These are phyloP conservation scores for Pseudogymnoascus sp. DNA, from an alignment of 2,329 filamentous ascomycete genomes.

Conservation along the genomic window DNA sequence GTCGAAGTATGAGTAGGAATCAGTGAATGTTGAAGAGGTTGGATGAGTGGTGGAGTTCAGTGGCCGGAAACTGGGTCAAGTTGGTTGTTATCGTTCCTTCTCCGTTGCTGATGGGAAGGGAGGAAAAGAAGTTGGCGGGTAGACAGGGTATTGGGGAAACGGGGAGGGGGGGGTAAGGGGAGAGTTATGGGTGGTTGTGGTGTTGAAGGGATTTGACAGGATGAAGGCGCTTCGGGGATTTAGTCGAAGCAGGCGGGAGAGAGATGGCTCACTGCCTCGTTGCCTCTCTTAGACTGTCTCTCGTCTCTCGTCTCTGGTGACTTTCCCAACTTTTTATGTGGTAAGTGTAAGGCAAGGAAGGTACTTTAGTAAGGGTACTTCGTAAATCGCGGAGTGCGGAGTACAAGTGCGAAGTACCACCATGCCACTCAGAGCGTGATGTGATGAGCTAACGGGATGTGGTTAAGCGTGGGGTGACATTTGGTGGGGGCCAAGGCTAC, in stretches of 20 bases:
- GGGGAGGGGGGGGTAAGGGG: neutral
- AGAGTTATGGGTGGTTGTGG: neutral
- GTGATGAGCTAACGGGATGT: neutral
- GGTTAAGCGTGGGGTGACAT: neutral
- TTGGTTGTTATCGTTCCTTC: neutral
- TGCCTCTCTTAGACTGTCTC: neutral
- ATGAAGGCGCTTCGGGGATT: neutral
- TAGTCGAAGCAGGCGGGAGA: neutral
- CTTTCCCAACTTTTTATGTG: neutral
- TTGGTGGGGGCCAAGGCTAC: neutral
- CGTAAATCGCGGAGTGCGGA: neutral
- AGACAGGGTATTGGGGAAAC: neutral
- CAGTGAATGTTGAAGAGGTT: neutral
- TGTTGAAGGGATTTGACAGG: neutral
- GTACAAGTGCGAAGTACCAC: neutral
- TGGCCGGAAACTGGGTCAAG: neutral
- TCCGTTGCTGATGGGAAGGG: neutral
- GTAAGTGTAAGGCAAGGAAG: neutral
- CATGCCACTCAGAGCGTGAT: neutral
- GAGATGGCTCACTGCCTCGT: neutral
- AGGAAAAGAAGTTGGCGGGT: neutral
- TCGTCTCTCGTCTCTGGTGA: neutral
- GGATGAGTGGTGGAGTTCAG: neutral
- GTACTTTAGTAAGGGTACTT: neutral
- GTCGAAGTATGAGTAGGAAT: neutral